A percentile compares a stretch with the other conserved stretches of the same genome.
These are phyloP conservation scores for Artomyces pyxidatus DNA, from an alignment of 768 basidiomycete genomes.

Conservation along the genomic window DNA sequence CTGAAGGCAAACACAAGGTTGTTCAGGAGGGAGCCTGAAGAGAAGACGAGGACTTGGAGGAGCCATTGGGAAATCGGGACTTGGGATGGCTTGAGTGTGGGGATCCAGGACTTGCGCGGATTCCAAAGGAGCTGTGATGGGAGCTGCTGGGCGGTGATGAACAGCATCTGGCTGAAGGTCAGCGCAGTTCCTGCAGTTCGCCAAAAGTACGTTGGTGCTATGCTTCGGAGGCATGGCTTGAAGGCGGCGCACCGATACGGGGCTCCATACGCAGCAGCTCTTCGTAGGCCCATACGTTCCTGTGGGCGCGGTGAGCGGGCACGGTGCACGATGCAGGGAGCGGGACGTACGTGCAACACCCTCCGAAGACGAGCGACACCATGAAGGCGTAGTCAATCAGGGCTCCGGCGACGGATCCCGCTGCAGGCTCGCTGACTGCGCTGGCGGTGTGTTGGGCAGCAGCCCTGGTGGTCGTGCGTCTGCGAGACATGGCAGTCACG, in stretches of 20 bases:
- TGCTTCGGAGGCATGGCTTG: slow-evolving; percentile 2
- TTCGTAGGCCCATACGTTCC: slow-evolving; percentile 76
- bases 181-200: slow-evolving; percentile 57
- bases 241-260: slow-evolving; percentile 42
- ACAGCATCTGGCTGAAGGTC: slow-evolving; percentile 79
- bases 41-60: slow-evolving; percentile 61
- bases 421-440: neutral
- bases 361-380: slow-evolving; percentile 64
- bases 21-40: slow-evolving; percentile 63
- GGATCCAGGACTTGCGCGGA: slow-evolving; percentile 23
- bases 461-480: slow-evolving; percentile 2
- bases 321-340: neutral
- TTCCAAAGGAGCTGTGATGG: slow-evolving; percentile 47
- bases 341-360: slow-evolving; percentile 70
- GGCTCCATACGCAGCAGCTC: slow-evolving; percentile 63
- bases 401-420: slow-evolving; percentile 15
- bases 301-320: slow-evolving; percentile 17
- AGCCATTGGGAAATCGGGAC: slow-evolving; percentile 66
- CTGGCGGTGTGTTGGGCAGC: no score
- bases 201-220: neutral
- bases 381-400: slow-evolving; percentile 33
- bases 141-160: slow-evolving; percentile 61
- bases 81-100: slow-evolving; percentile 53
- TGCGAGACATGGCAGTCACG: slow-evolving; percentile 9
- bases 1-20: slow-evolving; percentile 75